phyloP scores from a whole-genome alignment of 202 grass and related monocot genomes.

The Schoenoplectus tabernaemontani region DNA sequence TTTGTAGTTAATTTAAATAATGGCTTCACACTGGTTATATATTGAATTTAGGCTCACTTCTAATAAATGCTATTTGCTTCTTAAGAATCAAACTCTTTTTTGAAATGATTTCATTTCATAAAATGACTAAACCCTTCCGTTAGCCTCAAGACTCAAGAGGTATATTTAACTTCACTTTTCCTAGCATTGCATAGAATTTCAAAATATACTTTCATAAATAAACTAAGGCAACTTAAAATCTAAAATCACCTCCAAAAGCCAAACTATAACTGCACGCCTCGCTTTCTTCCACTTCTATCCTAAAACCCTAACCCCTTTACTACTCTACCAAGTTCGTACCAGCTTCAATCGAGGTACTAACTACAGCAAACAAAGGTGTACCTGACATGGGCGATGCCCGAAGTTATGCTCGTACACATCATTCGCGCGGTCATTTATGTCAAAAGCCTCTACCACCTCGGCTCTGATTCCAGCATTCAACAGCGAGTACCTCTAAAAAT shows the following conservation, averaged over 20 bases:
- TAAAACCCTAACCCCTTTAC: conserved; percentile 8
- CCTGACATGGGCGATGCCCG: conserved; percentile 80
- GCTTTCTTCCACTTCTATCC: background rate
- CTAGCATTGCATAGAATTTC: background rate
- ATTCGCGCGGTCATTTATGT: conserved; percentile 85
- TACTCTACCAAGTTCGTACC: background rate
- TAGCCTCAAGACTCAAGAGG: background rate
- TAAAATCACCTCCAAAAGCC: background rate
- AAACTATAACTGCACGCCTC: background rate
- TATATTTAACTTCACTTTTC: background rate
- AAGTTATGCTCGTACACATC: conserved; percentile 93
- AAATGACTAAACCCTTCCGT: too few species aligned
- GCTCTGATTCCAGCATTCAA: conserved; percentile 43
- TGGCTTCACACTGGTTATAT: background rate
- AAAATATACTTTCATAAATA: background rate
- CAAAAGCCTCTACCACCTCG: conserved; percentile 83
- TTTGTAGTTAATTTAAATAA: background rate
- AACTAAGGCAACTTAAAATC: background rate
- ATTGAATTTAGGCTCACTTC: too few species aligned
- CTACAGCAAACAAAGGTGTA: conserved; percentile 3
- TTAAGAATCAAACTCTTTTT: too few species aligned
- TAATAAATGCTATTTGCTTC: too few species aligned
- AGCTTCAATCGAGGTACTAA: background rate
- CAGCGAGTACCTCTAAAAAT: conserved; percentile 71
- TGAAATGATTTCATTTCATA: too few species aligned